Evolutionary conservation across 169 alveolate species (phyloP).

Genomic region (Ichthyophthirius multifiliis): DNA sequence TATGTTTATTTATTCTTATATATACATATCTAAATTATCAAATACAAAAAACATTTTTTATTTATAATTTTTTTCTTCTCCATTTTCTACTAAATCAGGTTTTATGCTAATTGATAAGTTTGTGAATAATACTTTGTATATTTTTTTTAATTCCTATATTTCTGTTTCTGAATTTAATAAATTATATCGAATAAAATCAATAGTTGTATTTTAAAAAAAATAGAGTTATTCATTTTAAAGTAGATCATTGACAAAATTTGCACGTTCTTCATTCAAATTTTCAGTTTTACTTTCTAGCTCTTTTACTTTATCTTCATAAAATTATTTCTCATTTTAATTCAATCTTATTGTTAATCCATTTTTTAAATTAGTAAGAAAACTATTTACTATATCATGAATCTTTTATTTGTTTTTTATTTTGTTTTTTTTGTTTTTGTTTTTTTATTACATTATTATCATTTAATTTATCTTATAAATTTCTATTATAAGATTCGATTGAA

Average conservation of each 20-base stretch:
- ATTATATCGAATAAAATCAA: background rate
- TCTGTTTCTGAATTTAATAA: background rate
- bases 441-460: background rate
- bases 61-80: slow-evolving; percentile 15
- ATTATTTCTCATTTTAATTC: background rate
- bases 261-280: background rate
- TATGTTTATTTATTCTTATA: background rate
- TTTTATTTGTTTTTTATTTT: background rate
- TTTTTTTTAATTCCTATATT: background rate
- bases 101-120: background rate
- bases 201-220: background rate
- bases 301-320: background rate
- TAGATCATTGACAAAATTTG: background rate
- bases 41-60: slow-evolving; percentile 10
- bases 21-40: background rate
- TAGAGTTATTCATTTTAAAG: background rate
- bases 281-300: background rate
- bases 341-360: background rate
- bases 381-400: background rate
- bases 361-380: background rate
- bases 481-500: background rate
- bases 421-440: background rate
- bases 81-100: background rate
- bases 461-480: background rate
- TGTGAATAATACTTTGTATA: background rate